phyloP scores from a whole-genome alignment of 257 asterid genomes.

The Gardenia jasminoides region DNA sequence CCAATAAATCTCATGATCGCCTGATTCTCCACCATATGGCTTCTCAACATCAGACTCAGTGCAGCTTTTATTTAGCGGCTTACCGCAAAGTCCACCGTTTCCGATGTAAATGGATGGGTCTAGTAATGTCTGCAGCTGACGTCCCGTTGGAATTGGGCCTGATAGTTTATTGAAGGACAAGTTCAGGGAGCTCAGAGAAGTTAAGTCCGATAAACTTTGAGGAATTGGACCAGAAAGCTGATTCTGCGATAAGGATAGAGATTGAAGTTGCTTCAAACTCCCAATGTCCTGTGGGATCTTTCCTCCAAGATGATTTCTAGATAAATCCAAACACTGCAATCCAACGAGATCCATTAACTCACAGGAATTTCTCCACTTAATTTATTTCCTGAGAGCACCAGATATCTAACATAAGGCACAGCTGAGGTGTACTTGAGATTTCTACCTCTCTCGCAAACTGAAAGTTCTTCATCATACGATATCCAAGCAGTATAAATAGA shows the following conservation, averaged over 20 bases:
- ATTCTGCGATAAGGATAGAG: conserved; percentile 33
- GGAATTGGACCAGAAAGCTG: conserved; percentile 28
- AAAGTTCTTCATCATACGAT: not conserved
- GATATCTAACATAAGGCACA: not conserved
- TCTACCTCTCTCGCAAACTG: conserved; percentile 7
- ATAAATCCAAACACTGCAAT: conserved; percentile 22
- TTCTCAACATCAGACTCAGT: too few species aligned
- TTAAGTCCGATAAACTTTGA: conserved; percentile 17
- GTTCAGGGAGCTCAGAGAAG: conserved; percentile 31
- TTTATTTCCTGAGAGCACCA: conserved; percentile 13
- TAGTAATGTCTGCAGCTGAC: conserved; percentile 27
- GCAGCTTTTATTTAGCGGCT: not conserved
- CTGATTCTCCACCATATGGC: not conserved
- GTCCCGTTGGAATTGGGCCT: conserved; percentile 30
- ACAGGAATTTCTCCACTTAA: conserved; percentile 8
- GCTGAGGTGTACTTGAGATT: conserved; percentile 9
- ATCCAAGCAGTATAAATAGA: too few species aligned
- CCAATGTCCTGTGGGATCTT: conserved; percentile 29
- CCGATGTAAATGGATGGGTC: conserved; percentile 9
- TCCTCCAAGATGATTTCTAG: conserved; percentile 24
- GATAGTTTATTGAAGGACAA: conserved; percentile 28
- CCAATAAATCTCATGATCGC: not conserved
- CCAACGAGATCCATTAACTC: conserved; percentile 12
- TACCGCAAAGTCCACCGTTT: conserved; percentile 6
- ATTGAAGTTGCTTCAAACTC: conserved; percentile 21